These are phyloP conservation scores for Chamaecyparis obtusa DNA, from an alignment of 75 land plant species.

Conservation along the genomic window DNA sequence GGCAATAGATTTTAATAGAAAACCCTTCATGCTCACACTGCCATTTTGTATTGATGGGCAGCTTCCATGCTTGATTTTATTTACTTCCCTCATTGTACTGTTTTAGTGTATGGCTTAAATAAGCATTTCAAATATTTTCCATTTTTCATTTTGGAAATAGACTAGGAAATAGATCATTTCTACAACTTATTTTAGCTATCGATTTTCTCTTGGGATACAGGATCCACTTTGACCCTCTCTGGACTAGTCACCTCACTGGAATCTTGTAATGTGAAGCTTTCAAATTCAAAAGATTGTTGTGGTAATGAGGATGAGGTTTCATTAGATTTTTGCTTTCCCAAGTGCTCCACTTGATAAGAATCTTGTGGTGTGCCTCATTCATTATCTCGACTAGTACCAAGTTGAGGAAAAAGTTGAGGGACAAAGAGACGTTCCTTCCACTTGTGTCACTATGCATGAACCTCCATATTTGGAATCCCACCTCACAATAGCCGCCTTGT, in stretches of 20 bases:
- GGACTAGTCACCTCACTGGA: not conserved
- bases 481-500: not conserved
- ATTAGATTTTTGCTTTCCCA: too few species aligned
- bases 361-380: conserved; percentile 6
- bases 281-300: not conserved
- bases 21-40: too few species aligned
- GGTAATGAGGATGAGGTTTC: not conserved
- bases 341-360: too few species aligned
- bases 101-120: too few species aligned
- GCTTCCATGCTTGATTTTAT: too few species aligned
- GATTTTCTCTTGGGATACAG: not conserved
- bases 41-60: too few species aligned
- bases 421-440: conserved; percentile 28
- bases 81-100: too few species aligned
- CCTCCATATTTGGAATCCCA: not conserved
- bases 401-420: conserved; percentile 31
- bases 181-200: not conserved
- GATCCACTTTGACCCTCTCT: too few species aligned
- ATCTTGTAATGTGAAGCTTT: not conserved
- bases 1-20: too few species aligned
- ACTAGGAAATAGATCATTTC: not conserved
- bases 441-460: not conserved
- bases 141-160: too few species aligned
- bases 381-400: conserved; percentile 28
- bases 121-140: too few species aligned